These are phyloP conservation scores for Peltaster fructicola DNA, from an alignment of 2,329 filamentous ascomycete species.

Conservation along the genomic window DNA sequence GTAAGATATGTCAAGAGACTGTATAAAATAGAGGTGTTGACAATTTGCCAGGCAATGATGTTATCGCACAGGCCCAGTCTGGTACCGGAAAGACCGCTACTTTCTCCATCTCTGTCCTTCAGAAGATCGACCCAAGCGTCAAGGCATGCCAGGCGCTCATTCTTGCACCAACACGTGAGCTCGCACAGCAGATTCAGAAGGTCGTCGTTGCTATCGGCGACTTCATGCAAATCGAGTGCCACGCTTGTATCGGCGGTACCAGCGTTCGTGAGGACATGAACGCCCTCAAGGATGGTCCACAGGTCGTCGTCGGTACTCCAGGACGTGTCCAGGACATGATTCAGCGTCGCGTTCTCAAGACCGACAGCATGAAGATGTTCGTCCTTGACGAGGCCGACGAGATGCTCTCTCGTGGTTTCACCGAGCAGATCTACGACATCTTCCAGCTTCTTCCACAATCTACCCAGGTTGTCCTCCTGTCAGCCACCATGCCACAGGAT, in stretches of 20 bases:
- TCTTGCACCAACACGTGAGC: constrained; percentile 85
- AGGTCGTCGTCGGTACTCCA: constrained; percentile 95
- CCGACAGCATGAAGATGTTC: constrained; percentile 61
- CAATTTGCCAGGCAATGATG: constrained; percentile 58
- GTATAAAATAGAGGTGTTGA: not conserved
- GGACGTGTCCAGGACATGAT: constrained; percentile 85
- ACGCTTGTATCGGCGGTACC: constrained; percentile 94
- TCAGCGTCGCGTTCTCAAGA: constrained; percentile 53
- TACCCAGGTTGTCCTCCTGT: constrained; percentile 96
- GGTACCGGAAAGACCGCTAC: constrained; percentile 99
- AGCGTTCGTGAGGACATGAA: constrained; percentile 90
- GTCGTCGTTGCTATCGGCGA: constrained; percentile 99
- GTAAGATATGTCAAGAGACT: constrained; percentile 33
- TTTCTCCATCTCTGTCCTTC: constrained; percentile 96
- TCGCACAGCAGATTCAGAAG: constrained; percentile 95
- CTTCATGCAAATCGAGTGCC: constrained; percentile 99
- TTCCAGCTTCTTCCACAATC: constrained; percentile 92
- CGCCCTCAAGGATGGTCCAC: constrained; percentile 77
- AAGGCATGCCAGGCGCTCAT: constrained; percentile 97
- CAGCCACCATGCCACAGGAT: constrained; percentile 90
- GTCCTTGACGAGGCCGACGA: constrained; percentile 63
- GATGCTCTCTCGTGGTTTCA: constrained; percentile 94
- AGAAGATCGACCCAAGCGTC: constrained; percentile 90
- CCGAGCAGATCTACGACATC: constrained; percentile 97
- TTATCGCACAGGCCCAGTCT: constrained; percentile 97